Evolutionary conservation across 768 basidiomycete genomes (phyloP).

Genomic region (Podaxis carcinomalis): DNA sequence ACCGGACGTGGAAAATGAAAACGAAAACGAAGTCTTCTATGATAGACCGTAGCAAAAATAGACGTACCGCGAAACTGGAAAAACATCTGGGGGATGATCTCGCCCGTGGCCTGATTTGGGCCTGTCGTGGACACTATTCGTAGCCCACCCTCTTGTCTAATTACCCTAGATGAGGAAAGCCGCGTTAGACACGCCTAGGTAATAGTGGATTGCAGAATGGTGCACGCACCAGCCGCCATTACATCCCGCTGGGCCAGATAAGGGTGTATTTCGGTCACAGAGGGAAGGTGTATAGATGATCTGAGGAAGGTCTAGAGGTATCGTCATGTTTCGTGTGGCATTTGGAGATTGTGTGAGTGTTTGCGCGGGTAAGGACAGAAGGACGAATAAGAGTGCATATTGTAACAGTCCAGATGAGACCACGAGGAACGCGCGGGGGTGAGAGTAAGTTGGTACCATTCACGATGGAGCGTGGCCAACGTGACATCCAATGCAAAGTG

Average conservation of each 20-base stretch:
- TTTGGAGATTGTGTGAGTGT: neutral
- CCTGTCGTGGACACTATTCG: slow-evolving; percentile 36
- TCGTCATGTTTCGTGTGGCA: slow-evolving; percentile 27
- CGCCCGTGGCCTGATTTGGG: slow-evolving; percentile 33
- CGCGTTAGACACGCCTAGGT: neutral
- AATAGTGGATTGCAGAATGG: neutral
- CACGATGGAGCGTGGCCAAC: neutral
- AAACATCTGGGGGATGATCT: slow-evolving; percentile 55
- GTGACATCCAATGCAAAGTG: neutral
- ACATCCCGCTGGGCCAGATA: slow-evolving; percentile 26
- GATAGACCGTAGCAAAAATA: neutral
- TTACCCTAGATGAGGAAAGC: slow-evolving; percentile 21
- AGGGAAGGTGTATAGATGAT: slow-evolving; percentile 46
- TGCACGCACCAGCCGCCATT: slow-evolving; percentile 40
- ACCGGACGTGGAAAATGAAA: neutral
- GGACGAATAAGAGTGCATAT: neutral
- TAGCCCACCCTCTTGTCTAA: slow-evolving; percentile 18
- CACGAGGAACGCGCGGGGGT: neutral
- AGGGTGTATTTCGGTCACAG: slow-evolving; percentile 28
- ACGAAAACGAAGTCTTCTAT: neutral
- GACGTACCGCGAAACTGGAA: slow-evolving; percentile 47
- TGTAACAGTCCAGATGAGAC: neutral
- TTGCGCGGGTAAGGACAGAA: neutral
- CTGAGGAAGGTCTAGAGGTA: slow-evolving; percentile 32
- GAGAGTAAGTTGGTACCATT: neutral